Evolutionary conservation across 768 basidiomycete species (phyloP).

Genomic region (Psilocybe cubensis): DNA sequence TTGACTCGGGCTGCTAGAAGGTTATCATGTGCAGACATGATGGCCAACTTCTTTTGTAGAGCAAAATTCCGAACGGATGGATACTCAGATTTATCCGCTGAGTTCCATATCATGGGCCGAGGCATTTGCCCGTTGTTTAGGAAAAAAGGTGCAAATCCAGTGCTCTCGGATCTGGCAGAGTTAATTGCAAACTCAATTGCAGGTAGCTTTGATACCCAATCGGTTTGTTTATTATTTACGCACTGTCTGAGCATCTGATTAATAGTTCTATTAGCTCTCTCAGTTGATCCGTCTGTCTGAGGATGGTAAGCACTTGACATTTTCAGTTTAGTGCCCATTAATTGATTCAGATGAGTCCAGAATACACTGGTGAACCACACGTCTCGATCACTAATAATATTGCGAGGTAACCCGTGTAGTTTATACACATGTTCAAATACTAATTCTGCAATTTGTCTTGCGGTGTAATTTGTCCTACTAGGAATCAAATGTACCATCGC

Average conservation of each 20-base stretch:
- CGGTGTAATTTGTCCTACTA: conserved; percentile 1
- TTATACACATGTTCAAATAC: conserved; percentile 4
- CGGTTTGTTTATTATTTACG: conserved; percentile 30
- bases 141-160: conserved; percentile 22
- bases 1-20: conserved; percentile 29
- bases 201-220: conserved; percentile 32
- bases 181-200: conserved; percentile 19
- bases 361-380: neutral
- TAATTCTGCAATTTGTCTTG: neutral
- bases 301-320: conserved; percentile 40
- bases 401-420: neutral
- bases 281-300: conserved; percentile 44
- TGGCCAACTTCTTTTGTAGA: conserved; percentile 16
- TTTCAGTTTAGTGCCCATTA: conserved; percentile 13
- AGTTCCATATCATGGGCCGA: conserved; percentile 17
- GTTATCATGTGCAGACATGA: conserved; percentile 34
- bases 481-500: conserved; percentile 6
- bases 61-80: conserved; percentile 19
- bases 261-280: conserved; percentile 36
- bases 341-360: neutral
- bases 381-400: conserved; percentile 3
- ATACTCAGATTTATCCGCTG: conserved; percentile 6
- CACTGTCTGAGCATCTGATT: conserved; percentile 31
- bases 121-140: conserved; percentile 15
- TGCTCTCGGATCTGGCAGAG: conserved; percentile 18